Evolutionary conservation across 208 protist genomes (phyloP).

Genomic region (Willaertia magna): DNA sequence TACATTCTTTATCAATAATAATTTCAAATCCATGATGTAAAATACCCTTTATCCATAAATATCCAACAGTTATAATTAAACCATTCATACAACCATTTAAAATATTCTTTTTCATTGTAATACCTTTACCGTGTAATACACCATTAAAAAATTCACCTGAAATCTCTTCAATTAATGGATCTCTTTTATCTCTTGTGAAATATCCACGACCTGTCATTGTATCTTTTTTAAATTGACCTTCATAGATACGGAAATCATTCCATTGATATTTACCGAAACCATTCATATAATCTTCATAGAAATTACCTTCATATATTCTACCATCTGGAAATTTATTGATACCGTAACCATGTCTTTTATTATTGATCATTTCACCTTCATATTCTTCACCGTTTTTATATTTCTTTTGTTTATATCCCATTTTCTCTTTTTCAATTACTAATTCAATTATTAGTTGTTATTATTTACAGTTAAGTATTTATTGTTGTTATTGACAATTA

Average conservation of each 20-base stretch:
- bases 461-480: no score
- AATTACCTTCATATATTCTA: not conserved
- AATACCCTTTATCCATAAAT: not conserved
- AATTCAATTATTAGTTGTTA: not conserved
- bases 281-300: not conserved
- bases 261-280: not conserved
- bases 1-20: not conserved
- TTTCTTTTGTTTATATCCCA: not conserved
- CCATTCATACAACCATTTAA: not conserved
- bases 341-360: not conserved
- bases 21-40: not conserved
- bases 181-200: not conserved
- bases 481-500: no score
- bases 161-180: not conserved
- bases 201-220: not conserved
- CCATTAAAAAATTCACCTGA: not conserved
- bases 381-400: conserved; percentile 6
- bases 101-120: not conserved
- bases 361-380: not conserved
- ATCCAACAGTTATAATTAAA: not conserved
- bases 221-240: not conserved
- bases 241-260: not conserved
- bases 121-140: not conserved
- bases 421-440: not conserved
- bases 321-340: not conserved